Percentiles rank a stretch among this genome's conserved stretches.
These are phyloP conservation scores for Henckelia pumila DNA, from an alignment of 257 asterid genomes.

Conservation along the genomic window DNA sequence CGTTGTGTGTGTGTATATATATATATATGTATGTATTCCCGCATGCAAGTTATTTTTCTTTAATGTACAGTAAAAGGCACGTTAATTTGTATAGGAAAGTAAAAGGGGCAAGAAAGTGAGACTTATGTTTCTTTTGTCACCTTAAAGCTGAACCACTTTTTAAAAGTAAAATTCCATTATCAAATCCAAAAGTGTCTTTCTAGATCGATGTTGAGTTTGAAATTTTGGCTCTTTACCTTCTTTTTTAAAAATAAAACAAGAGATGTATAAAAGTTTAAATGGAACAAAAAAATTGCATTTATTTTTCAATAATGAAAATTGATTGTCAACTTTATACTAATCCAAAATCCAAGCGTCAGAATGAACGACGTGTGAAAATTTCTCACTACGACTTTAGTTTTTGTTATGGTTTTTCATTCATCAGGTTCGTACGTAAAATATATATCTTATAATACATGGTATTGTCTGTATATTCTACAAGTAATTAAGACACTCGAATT, in stretches of 20 bases:
- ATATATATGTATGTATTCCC: slow-evolving; percentile 2
- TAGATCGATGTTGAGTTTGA: slow-evolving; percentile 20
- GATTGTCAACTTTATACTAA: too few relatives aligned
- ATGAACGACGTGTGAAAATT: too few relatives aligned
- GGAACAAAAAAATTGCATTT: too few relatives aligned
- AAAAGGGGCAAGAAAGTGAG: slow-evolving; percentile 23
- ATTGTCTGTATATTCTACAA: too few relatives aligned
- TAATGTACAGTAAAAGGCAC: slow-evolving; percentile 33
- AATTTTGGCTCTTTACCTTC: slow-evolving; percentile 36
- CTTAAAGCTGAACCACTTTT: slow-evolving; percentile 34
- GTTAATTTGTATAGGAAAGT: slow-evolving; percentile 27
- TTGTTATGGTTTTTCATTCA: too few relatives aligned
- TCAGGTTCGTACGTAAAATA: too few relatives aligned
- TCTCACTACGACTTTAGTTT: too few relatives aligned
- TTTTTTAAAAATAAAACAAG: too few relatives aligned
- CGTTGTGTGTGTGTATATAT: neutral
- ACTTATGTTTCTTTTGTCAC: slow-evolving; percentile 25
- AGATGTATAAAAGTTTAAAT: too few relatives aligned
- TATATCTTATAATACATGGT: too few relatives aligned
- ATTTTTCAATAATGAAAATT: neutral
- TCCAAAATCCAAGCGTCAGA: too few relatives aligned
- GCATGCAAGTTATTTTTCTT: slow-evolving; percentile 39
- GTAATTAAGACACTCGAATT: too few relatives aligned
- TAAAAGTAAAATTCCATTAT: slow-evolving; percentile 28
- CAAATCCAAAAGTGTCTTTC: slow-evolving; percentile 32